Evolutionary conservation across 2,329 filamentous ascomycete genomes (phyloP).

Genomic region (Fusarium sp.): DNA sequence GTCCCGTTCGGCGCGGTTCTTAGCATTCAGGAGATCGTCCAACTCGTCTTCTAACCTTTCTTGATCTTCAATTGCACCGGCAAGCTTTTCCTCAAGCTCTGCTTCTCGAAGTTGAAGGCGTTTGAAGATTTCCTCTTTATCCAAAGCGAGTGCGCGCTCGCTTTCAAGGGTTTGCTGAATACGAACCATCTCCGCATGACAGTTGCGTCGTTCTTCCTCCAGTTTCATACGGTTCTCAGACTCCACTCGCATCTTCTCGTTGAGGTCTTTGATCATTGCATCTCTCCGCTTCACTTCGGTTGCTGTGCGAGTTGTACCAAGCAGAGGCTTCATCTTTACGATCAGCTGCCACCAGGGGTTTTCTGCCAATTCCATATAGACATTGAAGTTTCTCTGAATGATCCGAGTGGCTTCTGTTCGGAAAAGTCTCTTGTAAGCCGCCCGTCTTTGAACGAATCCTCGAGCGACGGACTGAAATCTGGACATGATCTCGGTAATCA

Average conservation of each 20-base stretch:
- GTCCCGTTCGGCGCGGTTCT: slow-evolving; percentile 88
- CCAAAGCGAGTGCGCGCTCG: slow-evolving; percentile 91
- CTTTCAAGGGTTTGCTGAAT: slow-evolving; percentile 96
- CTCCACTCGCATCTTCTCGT: slow-evolving; percentile 84
- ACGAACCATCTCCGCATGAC: slow-evolving; percentile 85
- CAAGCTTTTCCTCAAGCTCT: slow-evolving; percentile 91
- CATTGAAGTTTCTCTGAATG: slow-evolving; percentile 92
- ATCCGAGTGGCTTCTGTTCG: slow-evolving; percentile 94
- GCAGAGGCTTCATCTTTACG: slow-evolving; percentile 91
- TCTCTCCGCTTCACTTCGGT: slow-evolving; percentile 95
- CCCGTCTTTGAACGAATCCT: slow-evolving; percentile 87
- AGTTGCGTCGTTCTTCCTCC: slow-evolving; percentile 90
- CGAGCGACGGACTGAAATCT: slow-evolving; percentile 92
- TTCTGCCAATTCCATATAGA: slow-evolving; percentile 88
- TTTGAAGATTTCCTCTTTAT: slow-evolving; percentile 99
- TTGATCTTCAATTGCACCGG: slow-evolving; percentile 92
- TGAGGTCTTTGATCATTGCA: slow-evolving; percentile 89
- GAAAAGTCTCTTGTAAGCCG: slow-evolving; percentile 93
- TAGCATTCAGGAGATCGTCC: slow-evolving; percentile 87
- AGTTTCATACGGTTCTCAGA: slow-evolving; percentile 78
- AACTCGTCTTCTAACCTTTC: slow-evolving; percentile 94
- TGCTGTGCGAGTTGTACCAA: slow-evolving; percentile 91
- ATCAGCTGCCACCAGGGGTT: slow-evolving; percentile 99
- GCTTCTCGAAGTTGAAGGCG: slow-evolving; percentile 91
- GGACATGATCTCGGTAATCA: slow-evolving; percentile 94